Evolutionary conservation across 2,329 filamentous ascomycete species (phyloP).

Genomic region (Claviceps sp.): DNA sequence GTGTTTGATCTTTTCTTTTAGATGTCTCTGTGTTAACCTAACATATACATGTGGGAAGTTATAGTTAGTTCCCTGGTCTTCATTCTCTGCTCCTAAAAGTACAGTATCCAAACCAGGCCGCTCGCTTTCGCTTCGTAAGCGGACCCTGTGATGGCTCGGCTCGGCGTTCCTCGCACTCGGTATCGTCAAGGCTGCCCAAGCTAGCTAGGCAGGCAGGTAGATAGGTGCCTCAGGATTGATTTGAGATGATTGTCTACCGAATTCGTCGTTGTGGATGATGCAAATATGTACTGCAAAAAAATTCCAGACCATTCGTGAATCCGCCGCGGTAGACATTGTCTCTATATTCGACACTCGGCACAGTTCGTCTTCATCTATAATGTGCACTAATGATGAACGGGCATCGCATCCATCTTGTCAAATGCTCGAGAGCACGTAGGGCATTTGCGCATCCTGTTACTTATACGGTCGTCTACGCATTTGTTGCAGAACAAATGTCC

Average conservation of each 20-base stretch:
- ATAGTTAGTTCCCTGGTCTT: conserved; percentile 3
- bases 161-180: background rate
- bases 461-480: conserved; percentile 80
- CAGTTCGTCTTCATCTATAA: background rate
- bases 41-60: conserved; percentile 11
- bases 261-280: background rate
- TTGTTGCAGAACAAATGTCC: conserved; percentile 88
- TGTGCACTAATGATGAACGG: conserved; percentile 38
- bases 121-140: background rate
- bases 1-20: background rate
- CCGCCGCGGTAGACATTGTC: background rate
- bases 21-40: conserved; percentile 5
- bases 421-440: conserved; percentile 89
- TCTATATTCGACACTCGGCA: background rate
- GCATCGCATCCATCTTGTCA: conserved; percentile 81
- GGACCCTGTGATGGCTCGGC: background rate
- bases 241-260: background rate
- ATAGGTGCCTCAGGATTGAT: background rate
- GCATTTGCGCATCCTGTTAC: conserved; percentile 86
- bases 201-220: background rate
- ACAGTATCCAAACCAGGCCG: conserved; percentile 14
- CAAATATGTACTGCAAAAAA: background rate
- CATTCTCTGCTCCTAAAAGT: conserved; percentile 10
- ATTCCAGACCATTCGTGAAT: background rate
- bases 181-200: background rate